phyloP scores from a whole-genome alignment of 495 filamentous ascomycete genomes.

The Podospora anserina region DNA sequence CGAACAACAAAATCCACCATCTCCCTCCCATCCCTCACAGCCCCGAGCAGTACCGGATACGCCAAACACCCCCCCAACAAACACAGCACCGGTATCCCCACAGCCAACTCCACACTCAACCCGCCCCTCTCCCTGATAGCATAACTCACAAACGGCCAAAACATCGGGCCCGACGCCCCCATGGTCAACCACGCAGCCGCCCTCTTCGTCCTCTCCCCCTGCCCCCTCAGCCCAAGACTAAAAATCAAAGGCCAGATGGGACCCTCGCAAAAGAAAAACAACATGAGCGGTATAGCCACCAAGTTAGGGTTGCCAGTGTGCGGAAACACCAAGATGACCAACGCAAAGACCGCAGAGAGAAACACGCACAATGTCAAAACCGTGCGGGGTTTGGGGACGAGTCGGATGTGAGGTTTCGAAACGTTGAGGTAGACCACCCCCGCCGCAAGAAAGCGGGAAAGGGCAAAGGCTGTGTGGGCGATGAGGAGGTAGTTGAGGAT shows the following conservation, averaged over 20 bases:
- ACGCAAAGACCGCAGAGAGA: conserved; percentile 44
- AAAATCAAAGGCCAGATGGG: conserved; percentile 71
- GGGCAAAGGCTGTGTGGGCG: conserved; percentile 46
- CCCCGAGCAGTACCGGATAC: conserved; percentile 37
- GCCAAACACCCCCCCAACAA: conserved; percentile 34
- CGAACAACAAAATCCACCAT: conserved; percentile 33
- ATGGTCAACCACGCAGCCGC: conserved; percentile 66
- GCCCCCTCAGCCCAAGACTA: conserved; percentile 63
- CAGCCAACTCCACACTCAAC: conserved; percentile 34
- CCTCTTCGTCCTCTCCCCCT: conserved; percentile 67
- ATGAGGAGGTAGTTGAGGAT: conserved; percentile 51
- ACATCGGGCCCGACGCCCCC: conserved; percentile 61
- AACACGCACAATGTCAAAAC: conserved; percentile 48
- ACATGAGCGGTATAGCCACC: conserved; percentile 54
- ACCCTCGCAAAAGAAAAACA: conserved; percentile 68
- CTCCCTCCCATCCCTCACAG: conserved; percentile 35
- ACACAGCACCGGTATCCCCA: conserved; percentile 37
- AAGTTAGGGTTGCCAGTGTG: conserved; percentile 46
- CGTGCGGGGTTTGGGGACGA: conserved; percentile 49
- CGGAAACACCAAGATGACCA: conserved; percentile 48
- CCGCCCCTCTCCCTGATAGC: conserved; percentile 28
- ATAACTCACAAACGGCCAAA: conserved; percentile 62
- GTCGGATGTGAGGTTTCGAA: conserved; percentile 36
- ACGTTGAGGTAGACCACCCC: conserved; percentile 51
- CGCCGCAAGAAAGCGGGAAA: conserved; percentile 48